These are phyloP conservation scores for Capronia coronata DNA, from an alignment of 2,329 filamentous ascomycete species.

Conservation along the genomic window DNA sequence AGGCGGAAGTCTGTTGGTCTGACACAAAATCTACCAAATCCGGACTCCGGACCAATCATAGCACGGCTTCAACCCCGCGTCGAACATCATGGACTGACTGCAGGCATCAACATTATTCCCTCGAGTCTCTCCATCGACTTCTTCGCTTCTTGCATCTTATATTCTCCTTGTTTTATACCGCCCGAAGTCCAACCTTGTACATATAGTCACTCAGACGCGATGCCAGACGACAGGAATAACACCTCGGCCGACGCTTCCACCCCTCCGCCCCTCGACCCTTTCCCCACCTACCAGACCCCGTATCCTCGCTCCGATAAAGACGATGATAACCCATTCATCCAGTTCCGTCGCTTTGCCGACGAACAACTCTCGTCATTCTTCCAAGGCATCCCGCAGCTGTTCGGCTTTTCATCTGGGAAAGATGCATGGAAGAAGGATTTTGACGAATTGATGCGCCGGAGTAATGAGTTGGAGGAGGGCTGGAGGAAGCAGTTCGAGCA, in stretches of 20 bases:
- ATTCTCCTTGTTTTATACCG: neutral
- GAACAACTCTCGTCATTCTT: conserved; percentile 51
- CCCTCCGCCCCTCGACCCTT: conserved; percentile 28
- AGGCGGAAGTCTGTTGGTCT: too few species aligned
- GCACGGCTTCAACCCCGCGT: neutral
- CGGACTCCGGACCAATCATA: neutral
- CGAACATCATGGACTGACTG: neutral
- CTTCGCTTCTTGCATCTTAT: neutral
- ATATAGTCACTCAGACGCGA: conserved; percentile 9
- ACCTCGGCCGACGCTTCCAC: conserved; percentile 7
- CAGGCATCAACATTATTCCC: neutral
- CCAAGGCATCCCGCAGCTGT: conserved; percentile 40
- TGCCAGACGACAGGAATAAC: conserved; percentile 29
- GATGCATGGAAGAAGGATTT: conserved; percentile 13
- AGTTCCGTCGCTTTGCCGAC: conserved; percentile 57
- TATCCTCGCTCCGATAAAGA: conserved; percentile 29
- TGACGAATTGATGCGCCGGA: conserved; percentile 19
- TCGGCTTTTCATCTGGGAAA: conserved; percentile 9
- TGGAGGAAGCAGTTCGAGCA: conserved; percentile 24
- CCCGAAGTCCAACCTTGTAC: neutral
- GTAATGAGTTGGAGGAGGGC: conserved; percentile 22
- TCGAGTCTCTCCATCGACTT: neutral
- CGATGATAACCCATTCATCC: conserved; percentile 51
- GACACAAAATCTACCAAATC: too few species aligned
- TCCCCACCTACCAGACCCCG: conserved; percentile 28